These are phyloP conservation scores for Penicillium sp. DNA, from an alignment of 2,329 filamentous ascomycete genomes.

Conservation along the genomic window DNA sequence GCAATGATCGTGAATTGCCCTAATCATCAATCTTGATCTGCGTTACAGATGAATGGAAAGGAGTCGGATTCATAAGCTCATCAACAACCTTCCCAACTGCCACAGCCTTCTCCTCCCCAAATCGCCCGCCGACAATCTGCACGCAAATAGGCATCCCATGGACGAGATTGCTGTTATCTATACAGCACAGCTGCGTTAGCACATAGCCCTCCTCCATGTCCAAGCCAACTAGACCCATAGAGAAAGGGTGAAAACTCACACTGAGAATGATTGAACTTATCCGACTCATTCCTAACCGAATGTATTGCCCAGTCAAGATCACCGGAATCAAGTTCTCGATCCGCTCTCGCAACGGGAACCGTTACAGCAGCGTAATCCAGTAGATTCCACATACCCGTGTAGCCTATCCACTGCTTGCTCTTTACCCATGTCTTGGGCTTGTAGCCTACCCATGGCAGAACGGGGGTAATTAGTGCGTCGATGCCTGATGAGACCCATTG, in stretches of 20 bases:
- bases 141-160: slow-evolving; percentile 33
- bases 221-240: too few relatives aligned
- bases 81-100: slow-evolving; percentile 32
- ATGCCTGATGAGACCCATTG: slow-evolving; percentile 28
- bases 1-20: background rate
- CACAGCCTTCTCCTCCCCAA: slow-evolving; percentile 34
- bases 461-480: slow-evolving; percentile 30
- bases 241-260: slow-evolving; percentile 1
- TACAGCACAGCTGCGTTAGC: background rate
- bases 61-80: slow-evolving; percentile 18
- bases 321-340: slow-evolving; percentile 32
- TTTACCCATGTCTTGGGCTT: slow-evolving; percentile 30
- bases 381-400: slow-evolving; percentile 38
- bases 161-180: slow-evolving; percentile 32
- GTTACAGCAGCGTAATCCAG: slow-evolving; percentile 34
- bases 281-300: slow-evolving; percentile 45
- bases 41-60: slow-evolving; percentile 10
- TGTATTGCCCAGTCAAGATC: slow-evolving; percentile 34
- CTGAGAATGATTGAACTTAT: slow-evolving; percentile 44
- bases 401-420: slow-evolving; percentile 34
- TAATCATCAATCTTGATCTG: background rate
- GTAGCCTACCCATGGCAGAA: slow-evolving; percentile 30
- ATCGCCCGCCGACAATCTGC: slow-evolving; percentile 34
- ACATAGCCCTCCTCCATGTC: background rate
- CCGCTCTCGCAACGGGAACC: slow-evolving; percentile 43